Evolutionary conservation across 2,329 filamentous ascomycete genomes (phyloP).

Genomic region (Gnomoniopsis smithogilvyi): DNA sequence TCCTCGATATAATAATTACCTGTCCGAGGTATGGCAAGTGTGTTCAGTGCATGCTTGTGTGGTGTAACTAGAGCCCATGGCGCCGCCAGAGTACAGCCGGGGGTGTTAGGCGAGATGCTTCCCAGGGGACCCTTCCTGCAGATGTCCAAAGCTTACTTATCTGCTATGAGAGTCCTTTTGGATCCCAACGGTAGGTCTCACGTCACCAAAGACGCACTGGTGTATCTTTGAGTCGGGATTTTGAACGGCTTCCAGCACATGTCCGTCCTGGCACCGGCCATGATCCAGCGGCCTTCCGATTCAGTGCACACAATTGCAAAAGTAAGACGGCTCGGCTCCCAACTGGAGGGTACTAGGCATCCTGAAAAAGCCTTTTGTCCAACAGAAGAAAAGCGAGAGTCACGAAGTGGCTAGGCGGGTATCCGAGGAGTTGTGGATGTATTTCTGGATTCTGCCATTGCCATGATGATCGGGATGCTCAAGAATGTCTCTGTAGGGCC

Average conservation of each 20-base stretch:
- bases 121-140: conserved; percentile 10
- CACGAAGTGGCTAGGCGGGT: neutral
- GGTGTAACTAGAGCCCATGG: conserved; percentile 7
- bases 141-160: neutral
- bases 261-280: neutral
- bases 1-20: neutral
- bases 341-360: neutral
- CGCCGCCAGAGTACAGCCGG: conserved; percentile 7
- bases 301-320: neutral
- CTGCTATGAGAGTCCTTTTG: neutral
- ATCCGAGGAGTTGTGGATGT: neutral
- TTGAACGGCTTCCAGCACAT: conserved; percentile 6
- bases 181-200: neutral
- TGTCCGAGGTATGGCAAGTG: neutral
- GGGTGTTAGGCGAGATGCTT: conserved; percentile 17
- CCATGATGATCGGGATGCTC: neutral
- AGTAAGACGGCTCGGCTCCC: neutral
- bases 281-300: conserved; percentile 7
- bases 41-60: neutral
- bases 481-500: conserved; percentile 9
- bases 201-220: neutral
- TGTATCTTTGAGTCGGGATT: neutral
- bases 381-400: neutral
- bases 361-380: neutral
- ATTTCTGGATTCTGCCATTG: neutral